Percentiles rank a stretch among this genome's conserved stretches.
phyloP scores from a whole-genome alignment of 495 filamentous ascomycete species.

The Chlorociboria aeruginascens region DNA sequence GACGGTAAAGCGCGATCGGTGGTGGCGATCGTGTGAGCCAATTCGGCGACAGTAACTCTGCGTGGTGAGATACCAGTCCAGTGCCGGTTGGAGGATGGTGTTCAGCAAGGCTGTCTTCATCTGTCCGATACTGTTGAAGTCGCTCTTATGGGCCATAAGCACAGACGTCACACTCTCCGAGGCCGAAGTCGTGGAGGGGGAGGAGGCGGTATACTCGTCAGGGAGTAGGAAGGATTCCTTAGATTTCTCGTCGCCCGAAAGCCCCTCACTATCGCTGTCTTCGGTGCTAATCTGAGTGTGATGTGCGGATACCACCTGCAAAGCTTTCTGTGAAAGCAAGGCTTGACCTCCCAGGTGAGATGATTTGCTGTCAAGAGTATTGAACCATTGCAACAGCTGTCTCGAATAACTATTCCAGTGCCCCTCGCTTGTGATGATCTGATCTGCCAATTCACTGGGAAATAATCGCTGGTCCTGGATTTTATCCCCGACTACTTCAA shows the following conservation, averaged over 20 bases:
- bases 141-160: neutral
- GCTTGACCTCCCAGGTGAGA: constrained; percentile 1
- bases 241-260: neutral
- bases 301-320: constrained; percentile 1
- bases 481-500: constrained; percentile 2
- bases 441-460: constrained; percentile 1
- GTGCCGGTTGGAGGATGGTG: constrained; percentile 1
- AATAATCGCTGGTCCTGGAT: neutral
- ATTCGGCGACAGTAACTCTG: constrained; percentile 3
- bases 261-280: neutral
- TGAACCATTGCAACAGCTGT: constrained; percentile 6
- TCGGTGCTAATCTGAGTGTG: neutral
- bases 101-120: constrained; percentile 5
- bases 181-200: neutral
- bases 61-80: constrained; percentile 1
- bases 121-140: neutral
- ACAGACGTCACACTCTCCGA: neutral
- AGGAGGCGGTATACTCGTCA: neutral
- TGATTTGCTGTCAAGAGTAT: constrained; percentile 1
- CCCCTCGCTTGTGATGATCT: neutral
- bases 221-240: neutral
- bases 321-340: constrained; percentile 1
- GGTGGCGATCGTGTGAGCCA: constrained; percentile 4
- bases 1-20: constrained; percentile 2
- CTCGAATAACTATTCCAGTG: neutral